Percentiles rank a stretch among this genome's conserved stretches.
phyloP scores from a whole-genome alignment of 441 rosid genomes.

The Arabidopsis lyrata region DNA sequence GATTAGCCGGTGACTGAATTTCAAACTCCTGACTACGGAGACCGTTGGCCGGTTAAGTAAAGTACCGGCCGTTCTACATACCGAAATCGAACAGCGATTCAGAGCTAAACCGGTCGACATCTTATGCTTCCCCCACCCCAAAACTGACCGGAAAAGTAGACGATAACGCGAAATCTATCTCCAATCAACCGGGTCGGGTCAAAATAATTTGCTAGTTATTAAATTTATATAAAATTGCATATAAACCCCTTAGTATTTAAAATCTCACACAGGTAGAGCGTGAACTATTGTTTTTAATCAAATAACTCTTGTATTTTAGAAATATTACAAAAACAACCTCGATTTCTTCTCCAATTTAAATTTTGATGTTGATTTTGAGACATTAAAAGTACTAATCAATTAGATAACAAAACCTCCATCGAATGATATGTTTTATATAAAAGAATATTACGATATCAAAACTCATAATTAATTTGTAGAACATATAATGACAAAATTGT shows the following conservation, averaged over 20 bases:
- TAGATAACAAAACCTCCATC: background rate
- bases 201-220: background rate
- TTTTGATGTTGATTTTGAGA: too few relatives aligned
- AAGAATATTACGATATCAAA: background rate
- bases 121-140: background rate
- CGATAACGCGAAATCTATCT: background rate
- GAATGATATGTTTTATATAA: background rate
- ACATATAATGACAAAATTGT: background rate
- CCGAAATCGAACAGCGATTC: constrained; percentile 41
- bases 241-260: constrained; percentile 3
- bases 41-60: constrained; percentile 27
- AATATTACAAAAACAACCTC: background rate
- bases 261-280: background rate
- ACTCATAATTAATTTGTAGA: background rate
- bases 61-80: constrained; percentile 24
- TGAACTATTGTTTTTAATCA: background rate
- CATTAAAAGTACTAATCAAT: background rate
- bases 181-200: constrained; percentile 30
- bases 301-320: background rate
- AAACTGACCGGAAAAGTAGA: background rate
- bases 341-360: background rate
- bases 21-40: constrained; percentile 33
- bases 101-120: constrained; percentile 50
- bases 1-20: constrained; percentile 35
- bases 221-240: background rate